Evolutionary conservation across 352 stramenopile species (phyloP).

Genomic region (Aphanomyces euteiches): DNA sequence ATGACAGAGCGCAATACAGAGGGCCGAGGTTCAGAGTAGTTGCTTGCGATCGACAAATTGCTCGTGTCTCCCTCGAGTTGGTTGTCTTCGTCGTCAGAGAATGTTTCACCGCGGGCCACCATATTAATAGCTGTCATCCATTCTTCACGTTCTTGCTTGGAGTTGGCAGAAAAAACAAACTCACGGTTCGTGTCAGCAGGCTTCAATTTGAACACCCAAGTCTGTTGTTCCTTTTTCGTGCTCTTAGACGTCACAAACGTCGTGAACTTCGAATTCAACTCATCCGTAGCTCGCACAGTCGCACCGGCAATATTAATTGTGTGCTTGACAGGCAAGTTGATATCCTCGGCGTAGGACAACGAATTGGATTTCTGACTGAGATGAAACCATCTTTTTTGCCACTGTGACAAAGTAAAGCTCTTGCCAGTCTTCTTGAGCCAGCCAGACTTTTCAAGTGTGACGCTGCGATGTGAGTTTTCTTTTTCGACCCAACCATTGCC

Average conservation of each 20-base stretch:
- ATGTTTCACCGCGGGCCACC: constrained; percentile 57
- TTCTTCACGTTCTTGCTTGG: constrained; percentile 82
- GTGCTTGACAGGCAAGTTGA: constrained; percentile 54
- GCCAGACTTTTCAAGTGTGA: constrained; percentile 69
- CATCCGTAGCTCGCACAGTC: constrained; percentile 60
- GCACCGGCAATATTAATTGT: constrained; percentile 63
- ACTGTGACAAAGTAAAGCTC: constrained; percentile 65
- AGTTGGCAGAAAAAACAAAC: constrained; percentile 80
- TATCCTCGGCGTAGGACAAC: constrained; percentile 74
- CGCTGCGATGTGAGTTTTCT: constrained; percentile 37
- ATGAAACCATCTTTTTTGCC: constrained; percentile 74
- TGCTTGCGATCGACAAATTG: constrained; percentile 3
- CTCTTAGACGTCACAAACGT: constrained; percentile 76
- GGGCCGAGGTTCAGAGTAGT: constrained; percentile 29
- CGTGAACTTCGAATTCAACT: constrained; percentile 85
- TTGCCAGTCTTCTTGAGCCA: constrained; percentile 82
- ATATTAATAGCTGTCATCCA: constrained; percentile 84
- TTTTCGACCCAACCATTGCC: constrained; percentile 26
- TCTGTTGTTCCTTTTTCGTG: constrained; percentile 75
- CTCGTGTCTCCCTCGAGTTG: neutral
- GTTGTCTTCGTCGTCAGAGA: constrained; percentile 43
- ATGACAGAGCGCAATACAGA: constrained; percentile 17
- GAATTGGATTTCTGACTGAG: constrained; percentile 73
- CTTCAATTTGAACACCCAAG: constrained; percentile 80
- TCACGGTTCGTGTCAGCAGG: constrained; percentile 68